Conservation (phyloP, 2,329 filamentous ascomycete genomes). For the Elsinoe necatrix region DNA sequence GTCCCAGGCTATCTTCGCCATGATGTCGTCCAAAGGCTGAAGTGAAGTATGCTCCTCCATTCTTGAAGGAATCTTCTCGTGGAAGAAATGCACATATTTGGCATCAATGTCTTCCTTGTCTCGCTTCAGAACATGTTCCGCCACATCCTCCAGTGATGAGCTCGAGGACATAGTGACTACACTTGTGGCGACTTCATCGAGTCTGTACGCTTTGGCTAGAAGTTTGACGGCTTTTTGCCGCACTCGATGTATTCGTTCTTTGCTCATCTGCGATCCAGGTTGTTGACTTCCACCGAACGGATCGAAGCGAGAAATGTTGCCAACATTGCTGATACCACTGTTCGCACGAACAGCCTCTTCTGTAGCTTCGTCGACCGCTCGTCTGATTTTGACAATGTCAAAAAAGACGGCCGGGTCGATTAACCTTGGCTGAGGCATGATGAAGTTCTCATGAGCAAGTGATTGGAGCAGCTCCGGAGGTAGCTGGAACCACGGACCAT, state of each 20-base stretch:
- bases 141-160: conserved; percentile 68
- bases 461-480: conserved; percentile 70
- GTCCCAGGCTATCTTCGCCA: conserved; percentile 54
- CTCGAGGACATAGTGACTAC: conserved; percentile 77
- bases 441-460: conserved; percentile 71
- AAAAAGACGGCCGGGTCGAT: conserved; percentile 76
- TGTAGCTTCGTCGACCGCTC: conserved; percentile 70
- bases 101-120: conserved; percentile 61
- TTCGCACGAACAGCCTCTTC: conserved; percentile 69
- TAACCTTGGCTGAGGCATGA: conserved; percentile 63
- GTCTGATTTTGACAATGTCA: conserved; percentile 74
- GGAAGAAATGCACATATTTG: conserved; percentile 86
- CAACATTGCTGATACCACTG: conserved; percentile 60
- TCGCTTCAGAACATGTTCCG: conserved; percentile 61
- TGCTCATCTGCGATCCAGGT: conserved; percentile 54
- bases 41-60: conserved; percentile 65
- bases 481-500: conserved; percentile 75
- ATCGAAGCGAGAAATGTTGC: conserved; percentile 42
- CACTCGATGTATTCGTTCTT: conserved; percentile 69
- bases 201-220: conserved; percentile 64
- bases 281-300: conserved; percentile 48
- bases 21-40: conserved; percentile 57
- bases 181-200: conserved; percentile 76
- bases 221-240: conserved; percentile 72
- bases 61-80: conserved; percentile 75